These are phyloP conservation scores for Globisporangium orthogonon DNA, from an alignment of 352 stramenopile genomes.

Conservation along the genomic window DNA sequence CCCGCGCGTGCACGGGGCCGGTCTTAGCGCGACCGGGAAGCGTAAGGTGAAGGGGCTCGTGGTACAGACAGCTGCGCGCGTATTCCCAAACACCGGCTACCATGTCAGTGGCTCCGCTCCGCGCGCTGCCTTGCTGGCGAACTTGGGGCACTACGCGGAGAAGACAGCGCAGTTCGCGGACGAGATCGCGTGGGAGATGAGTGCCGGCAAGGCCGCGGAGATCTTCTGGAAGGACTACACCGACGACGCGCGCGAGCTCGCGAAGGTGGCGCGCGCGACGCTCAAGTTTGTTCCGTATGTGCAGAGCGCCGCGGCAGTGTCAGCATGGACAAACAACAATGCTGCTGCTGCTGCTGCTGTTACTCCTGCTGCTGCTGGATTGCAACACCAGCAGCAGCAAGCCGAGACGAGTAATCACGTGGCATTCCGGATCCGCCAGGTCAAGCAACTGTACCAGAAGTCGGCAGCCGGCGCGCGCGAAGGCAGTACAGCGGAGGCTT, in stretches of 20 bases:
- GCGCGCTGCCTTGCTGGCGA: conserved; percentile 22
- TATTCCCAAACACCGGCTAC: conserved; percentile 19
- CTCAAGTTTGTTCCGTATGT: conserved; percentile 19
- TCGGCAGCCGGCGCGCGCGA: not conserved
- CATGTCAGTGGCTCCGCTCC: conserved; percentile 5
- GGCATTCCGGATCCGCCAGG: conserved; percentile 21
- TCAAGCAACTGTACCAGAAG: conserved; percentile 21
- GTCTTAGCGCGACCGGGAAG: conserved; percentile 30
- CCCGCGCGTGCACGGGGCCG: conserved; percentile 30
- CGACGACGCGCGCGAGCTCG: conserved; percentile 35
- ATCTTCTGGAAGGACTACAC: conserved; percentile 47
- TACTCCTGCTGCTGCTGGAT: too few species aligned
- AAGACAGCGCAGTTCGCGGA: conserved; percentile 32
- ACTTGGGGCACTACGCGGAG: conserved; percentile 32
- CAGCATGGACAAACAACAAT: too few species aligned
- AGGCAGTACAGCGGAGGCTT: not conserved
- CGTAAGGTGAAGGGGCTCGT: conserved; percentile 42
- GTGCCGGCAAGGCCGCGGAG: conserved; percentile 20
- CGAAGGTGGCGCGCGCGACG: conserved; percentile 24
- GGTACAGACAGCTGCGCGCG: conserved; percentile 21
- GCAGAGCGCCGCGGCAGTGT: conserved; percentile 6
- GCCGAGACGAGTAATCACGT: not conserved
- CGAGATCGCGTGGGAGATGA: conserved; percentile 46
- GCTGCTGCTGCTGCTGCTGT: not conserved
- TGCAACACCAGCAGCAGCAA: not conserved